Percentiles rank a stretch among this genome's conserved stretches.
Conservation (phyloP, 225 moss, liverwort and hornwort species). For the Pseudisothecium myosuroides region DNA sequence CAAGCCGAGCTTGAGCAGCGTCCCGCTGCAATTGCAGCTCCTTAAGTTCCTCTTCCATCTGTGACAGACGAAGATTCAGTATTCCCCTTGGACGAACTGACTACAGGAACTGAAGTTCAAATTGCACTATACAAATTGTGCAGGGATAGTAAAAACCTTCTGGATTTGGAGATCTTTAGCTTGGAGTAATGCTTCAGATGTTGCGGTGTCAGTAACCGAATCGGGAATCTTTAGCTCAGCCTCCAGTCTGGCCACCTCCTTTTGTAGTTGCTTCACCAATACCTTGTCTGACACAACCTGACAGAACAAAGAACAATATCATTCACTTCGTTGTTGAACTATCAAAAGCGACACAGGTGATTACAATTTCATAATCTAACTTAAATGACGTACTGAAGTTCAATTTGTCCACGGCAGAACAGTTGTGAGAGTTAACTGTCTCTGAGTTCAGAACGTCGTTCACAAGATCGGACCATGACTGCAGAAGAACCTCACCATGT, state of each 20-base stretch:
- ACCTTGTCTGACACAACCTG: conserved; percentile 97
- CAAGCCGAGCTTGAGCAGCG: conserved; percentile 77
- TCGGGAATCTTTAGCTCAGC: conserved; percentile 73
- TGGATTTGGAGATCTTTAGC: conserved; percentile 93
- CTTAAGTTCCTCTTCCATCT: conserved; percentile 87
- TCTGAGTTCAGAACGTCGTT: background rate
- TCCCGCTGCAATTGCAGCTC: conserved; percentile 75
- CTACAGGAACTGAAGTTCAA: background rate
- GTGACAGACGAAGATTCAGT: background rate
- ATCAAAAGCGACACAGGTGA: background rate
- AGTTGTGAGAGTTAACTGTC: no score
- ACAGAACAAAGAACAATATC: background rate
- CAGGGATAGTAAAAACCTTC: conserved; percentile 20
- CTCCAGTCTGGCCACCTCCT: conserved; percentile 93
- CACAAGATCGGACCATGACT: background rate
- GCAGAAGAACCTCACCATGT: conserved; percentile 43
- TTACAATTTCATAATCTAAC: background rate
- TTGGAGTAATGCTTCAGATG: conserved; percentile 75
- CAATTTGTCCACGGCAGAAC: background rate
- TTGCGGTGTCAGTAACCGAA: conserved; percentile 18
- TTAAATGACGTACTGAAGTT: background rate
- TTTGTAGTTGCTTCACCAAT: conserved; percentile 81
- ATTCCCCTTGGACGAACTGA: background rate
- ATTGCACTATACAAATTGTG: background rate
- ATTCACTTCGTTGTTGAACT: background rate